Evolutionary conservation across 108 stramenopile genomes (phyloP), one percentile per base, ranked within the genome.

Genomic region (Chaetoceros muelleri): DNA sequence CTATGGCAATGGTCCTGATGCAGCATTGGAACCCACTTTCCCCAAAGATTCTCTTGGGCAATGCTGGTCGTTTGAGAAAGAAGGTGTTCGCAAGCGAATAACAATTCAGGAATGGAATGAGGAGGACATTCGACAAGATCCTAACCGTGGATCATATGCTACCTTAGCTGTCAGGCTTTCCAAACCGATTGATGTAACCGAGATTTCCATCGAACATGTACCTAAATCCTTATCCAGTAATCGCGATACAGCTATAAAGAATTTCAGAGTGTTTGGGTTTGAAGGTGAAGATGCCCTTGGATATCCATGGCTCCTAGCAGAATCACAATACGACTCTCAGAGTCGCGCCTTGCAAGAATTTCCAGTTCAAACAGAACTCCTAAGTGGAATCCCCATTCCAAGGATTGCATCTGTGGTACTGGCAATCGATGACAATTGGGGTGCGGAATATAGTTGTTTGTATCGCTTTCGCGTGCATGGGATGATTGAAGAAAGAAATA

Each of bases 381-480:
- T 13, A 40, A 29, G 55, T 31, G 75, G 77, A n/a, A 54, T 55
- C 2, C 46, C 45, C 25, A 65, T 89, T 19, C 87, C 87, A 0
- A 67, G 56, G 47, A 30, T 90, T 47, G 75, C 69, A 55, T 71
- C 88, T 3, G 64, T 90, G 44, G 70, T 67, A 24, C 57, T 90
- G 28, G 84, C 82, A 0, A 73, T 90, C 25, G 88, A 90, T 64
- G 79, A 82, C 26, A 90, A 86, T 58, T 82, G 81, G 75, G 84
- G 84, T 26, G 68, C 63, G 21, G 71, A 71, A 24, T 84, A 84
- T 53, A 40, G 80, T 45, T 90, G 88, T 52, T 61, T 90, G 23
- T 90, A 90, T 72, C 78, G 88, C 44, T 71, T 90, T 56, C 75
- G 88, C 23, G 88, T 90, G 3, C 84, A 90, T 61, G 84, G 80